A percentile compares a stretch with the other conserved stretches of the same genome.
These are phyloP conservation scores for maize (Zea mays) DNA, from an alignment of 176 grass and related monocot genomes.

Conservation along the genomic window DNA sequence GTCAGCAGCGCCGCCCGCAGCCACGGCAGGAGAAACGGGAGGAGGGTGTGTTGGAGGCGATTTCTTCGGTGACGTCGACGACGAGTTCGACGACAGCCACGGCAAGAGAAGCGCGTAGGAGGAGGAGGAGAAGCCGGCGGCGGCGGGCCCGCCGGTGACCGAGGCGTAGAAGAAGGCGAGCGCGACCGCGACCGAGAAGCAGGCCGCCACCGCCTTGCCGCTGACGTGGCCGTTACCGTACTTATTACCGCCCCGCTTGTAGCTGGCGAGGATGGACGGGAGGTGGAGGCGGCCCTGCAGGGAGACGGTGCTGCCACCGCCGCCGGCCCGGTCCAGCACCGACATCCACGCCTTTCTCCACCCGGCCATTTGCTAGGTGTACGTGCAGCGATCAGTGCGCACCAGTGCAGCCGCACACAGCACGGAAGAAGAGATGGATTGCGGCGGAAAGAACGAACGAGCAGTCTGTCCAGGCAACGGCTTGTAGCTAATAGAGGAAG, in stretches of 20 bases:
- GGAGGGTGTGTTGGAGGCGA: neutral
- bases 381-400: neutral
- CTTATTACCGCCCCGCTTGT: slow-evolving; percentile 36
- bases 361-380: slow-evolving; percentile 23
- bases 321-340: slow-evolving; percentile 16
- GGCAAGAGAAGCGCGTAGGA: slow-evolving; percentile 13
- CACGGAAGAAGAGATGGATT: neutral
- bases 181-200: slow-evolving; percentile 37
- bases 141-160: neutral
- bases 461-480: neutral
- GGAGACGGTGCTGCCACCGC: slow-evolving; percentile 13
- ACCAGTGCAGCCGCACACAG: neutral
- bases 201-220: slow-evolving; percentile 21
- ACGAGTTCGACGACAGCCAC: slow-evolving; percentile 28
- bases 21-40: neutral
- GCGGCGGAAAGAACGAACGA: neutral
- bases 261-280: slow-evolving; percentile 6
- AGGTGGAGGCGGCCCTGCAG: slow-evolving; percentile 32
- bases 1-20: neutral
- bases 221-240: neutral
- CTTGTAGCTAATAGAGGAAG: neutral
- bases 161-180: slow-evolving; percentile 45
- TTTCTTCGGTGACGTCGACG: neutral
- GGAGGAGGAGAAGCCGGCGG: neutral
- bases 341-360: slow-evolving; percentile 49